Percentiles rank a stretch among this genome's conserved stretches.
Conservation (phyloP, 1,284 basidiomycete genomes). For the Irpex lacteus region DNA sequence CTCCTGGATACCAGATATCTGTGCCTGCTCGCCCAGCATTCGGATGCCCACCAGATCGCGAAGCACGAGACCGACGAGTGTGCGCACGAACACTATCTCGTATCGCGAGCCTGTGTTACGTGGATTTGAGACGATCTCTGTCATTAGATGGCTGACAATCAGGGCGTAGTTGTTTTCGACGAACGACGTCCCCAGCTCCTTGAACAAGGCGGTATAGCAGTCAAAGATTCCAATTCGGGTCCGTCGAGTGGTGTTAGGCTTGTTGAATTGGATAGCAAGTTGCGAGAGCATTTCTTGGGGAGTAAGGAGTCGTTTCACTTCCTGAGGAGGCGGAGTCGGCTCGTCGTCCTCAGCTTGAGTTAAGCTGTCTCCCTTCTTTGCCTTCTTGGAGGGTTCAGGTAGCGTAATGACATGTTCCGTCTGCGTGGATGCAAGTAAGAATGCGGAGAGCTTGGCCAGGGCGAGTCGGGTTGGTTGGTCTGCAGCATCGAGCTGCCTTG, state of each 20-base stretch:
- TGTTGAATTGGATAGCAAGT: constrained; percentile 81
- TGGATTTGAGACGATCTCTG: constrained; percentile 66
- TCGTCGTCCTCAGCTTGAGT: constrained; percentile 58
- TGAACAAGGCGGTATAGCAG: constrained; percentile 81
- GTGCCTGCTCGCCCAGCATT: constrained; percentile 90
- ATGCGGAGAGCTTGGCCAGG: constrained; percentile 78
- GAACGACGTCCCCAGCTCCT: constrained; percentile 73
- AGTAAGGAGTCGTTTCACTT: constrained; percentile 71
- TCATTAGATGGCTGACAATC: constrained; percentile 77
- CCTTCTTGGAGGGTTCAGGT: constrained; percentile 56
- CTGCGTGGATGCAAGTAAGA: constrained; percentile 86
- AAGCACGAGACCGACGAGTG: constrained; percentile 74
- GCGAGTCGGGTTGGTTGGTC: constrained; percentile 85
- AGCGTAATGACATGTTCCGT: constrained; percentile 55
- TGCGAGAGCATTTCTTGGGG: constrained; percentile 81
- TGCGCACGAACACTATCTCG: constrained; percentile 74
- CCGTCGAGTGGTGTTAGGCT: constrained; percentile 63
- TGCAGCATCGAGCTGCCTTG: constrained; percentile 77
- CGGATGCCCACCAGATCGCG: constrained; percentile 85
- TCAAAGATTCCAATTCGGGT: constrained; percentile 86
- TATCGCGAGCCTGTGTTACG: constrained; percentile 60
- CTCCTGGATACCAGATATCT: constrained; percentile 89
- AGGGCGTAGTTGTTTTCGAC: constrained; percentile 83
- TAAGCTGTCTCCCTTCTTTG: constrained; percentile 57
- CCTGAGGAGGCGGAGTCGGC: constrained; percentile 49